These are phyloP conservation scores for Solanum hybrid DNA, from an alignment of 305 asterid species.

Conservation along the genomic window DNA sequence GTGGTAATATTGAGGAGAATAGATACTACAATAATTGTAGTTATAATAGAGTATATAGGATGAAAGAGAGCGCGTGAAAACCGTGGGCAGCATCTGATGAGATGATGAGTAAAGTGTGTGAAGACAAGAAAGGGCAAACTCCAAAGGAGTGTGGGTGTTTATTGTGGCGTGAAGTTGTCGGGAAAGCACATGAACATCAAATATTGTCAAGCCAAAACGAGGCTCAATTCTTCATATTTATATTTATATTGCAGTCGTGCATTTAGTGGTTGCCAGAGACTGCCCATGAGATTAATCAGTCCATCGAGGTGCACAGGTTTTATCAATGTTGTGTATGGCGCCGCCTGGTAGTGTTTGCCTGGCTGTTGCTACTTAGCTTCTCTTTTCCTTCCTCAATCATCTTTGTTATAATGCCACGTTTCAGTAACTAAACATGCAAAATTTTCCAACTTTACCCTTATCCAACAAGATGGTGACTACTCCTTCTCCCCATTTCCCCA, in stretches of 20 bases:
- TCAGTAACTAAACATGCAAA: not conserved
- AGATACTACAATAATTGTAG: not conserved
- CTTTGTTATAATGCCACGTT: slow-evolving; percentile 1
- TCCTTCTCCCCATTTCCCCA: slow-evolving; percentile 7
- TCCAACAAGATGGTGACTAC: slow-evolving; percentile 5
- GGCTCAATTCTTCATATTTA: not conserved
- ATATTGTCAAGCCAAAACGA: not conserved
- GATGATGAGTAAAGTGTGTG: not conserved
- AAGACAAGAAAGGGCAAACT: not conserved
- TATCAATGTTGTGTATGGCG: slow-evolving; percentile 3
- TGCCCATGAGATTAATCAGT: not conserved
- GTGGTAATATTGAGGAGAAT: not conserved
- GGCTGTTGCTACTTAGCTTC: not conserved
- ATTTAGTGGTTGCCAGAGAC: not conserved
- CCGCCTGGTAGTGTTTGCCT: not conserved
- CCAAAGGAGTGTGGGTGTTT: slow-evolving; percentile 9
- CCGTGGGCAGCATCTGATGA: not conserved
- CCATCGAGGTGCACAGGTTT: not conserved
- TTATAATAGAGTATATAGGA: no score
- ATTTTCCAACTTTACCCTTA: not conserved
- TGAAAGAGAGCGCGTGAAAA: not conserved
- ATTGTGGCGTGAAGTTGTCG: slow-evolving; percentile 20
- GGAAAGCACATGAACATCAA: not conserved
- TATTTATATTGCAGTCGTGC: not conserved
- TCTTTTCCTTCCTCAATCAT: not conserved